A percentile compares a stretch with the other conserved stretches of the same genome.
Conservation (phyloP, 169 alveolate species). For the Haemoproteus tartakovskyi region DNA sequence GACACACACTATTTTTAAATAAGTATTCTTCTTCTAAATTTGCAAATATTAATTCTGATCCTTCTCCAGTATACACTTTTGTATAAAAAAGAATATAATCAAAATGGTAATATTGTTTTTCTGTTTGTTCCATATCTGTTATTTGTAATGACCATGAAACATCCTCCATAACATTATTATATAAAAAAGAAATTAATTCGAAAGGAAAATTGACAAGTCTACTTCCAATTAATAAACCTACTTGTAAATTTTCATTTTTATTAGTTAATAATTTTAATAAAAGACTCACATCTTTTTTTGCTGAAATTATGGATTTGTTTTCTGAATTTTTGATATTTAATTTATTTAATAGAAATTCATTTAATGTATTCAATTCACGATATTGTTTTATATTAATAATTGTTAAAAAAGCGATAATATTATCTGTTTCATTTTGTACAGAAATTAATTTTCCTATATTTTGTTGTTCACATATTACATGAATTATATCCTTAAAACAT, state of each 20-base stretch:
- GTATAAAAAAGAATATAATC: conserved; percentile 45
- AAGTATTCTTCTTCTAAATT: conserved; percentile 52
- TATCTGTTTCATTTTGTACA: conserved; percentile 4
- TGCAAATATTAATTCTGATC: conserved; percentile 16
- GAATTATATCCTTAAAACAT: conserved; percentile 11
- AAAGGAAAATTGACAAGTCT: conserved; percentile 53
- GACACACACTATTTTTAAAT: conserved; percentile 15
- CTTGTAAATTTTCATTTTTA: not conserved
- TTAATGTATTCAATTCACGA: conserved; percentile 12
- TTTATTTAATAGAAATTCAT: conserved; percentile 22
- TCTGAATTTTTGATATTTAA: conserved; percentile 1
- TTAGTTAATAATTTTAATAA: not conserved
- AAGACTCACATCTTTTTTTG: not conserved
- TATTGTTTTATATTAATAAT: conserved; percentile 58
- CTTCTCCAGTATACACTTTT: conserved; percentile 13
- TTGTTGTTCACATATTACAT: conserved; percentile 59
- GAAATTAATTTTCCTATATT: conserved; percentile 29
- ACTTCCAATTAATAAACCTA: conserved; percentile 16
- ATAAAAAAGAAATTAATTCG: conserved; percentile 16
- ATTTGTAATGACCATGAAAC: conserved; percentile 33
- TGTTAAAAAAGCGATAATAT: conserved; percentile 21
- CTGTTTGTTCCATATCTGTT: conserved; percentile 19
- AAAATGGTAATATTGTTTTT: conserved; percentile 33
- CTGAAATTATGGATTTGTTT: no score
- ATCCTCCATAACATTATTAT: conserved; percentile 38